Evolutionary conservation across 345 rosid species (phyloP).

Genomic region (Murraya koenigii): DNA sequence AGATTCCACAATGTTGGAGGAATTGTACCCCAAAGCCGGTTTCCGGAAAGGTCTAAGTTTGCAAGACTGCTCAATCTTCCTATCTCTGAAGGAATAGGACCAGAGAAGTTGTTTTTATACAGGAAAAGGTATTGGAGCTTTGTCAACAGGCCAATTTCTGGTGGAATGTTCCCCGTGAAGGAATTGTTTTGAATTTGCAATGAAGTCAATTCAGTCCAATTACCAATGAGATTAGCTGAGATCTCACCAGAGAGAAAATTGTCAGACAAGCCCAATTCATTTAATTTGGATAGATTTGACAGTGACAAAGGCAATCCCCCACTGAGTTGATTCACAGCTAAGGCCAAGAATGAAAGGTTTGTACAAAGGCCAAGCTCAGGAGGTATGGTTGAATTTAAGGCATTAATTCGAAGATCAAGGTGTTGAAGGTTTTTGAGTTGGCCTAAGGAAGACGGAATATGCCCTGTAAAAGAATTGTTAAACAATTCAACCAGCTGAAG

Average conservation of each 20-base stretch:
- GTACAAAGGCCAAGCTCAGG: constrained; percentile 51
- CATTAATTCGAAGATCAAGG: constrained; percentile 39
- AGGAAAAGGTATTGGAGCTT: constrained; percentile 36
- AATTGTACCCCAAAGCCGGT: constrained; percentile 51
- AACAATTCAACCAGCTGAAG: constrained; percentile 41
- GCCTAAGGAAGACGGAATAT: constrained; percentile 56
- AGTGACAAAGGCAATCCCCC: constrained; percentile 54
- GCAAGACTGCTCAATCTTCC: constrained; percentile 37
- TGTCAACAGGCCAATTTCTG: constrained; percentile 37
- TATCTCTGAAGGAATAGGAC: constrained; percentile 45
- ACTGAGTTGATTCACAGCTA: constrained; percentile 46
- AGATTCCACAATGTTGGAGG: constrained; percentile 50
- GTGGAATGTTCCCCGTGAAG: constrained; percentile 47
- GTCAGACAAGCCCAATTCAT: constrained; percentile 32
- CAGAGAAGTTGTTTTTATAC: constrained; percentile 41
- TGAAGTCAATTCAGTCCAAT: constrained; percentile 45
- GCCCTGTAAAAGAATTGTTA: constrained; percentile 45
- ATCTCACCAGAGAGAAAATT: constrained; percentile 49
- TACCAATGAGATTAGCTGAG: constrained; percentile 36
- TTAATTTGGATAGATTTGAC: constrained; percentile 37
- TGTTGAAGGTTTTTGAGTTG: constrained; percentile 34
- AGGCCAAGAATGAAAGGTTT: constrained; percentile 51
- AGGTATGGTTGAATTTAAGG: constrained; percentile 54
- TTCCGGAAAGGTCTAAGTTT: constrained; percentile 40
- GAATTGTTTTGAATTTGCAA: constrained; percentile 52